Base-by-base conservation (phyloP, 2,329 filamentous ascomycete species). In the Apiospora saccharicola region DNA sequence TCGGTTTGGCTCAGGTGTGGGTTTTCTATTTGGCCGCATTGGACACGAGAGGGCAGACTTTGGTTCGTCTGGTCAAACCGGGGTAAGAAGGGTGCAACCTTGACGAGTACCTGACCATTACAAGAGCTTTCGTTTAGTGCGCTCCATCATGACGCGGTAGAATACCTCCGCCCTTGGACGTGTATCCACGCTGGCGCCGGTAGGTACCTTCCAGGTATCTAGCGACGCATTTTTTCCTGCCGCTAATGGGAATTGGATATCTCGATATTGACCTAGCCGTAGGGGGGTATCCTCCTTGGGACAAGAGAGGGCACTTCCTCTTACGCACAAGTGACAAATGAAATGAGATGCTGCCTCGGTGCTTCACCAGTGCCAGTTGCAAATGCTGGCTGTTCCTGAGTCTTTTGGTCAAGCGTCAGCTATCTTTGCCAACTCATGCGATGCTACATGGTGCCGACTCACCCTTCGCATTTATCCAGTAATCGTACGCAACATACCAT, bases 71-170 rank as follows among this genome's bases (percentile, higher is more conserved):
- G 34, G 34, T 37, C 57, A n/a, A n/a, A n/a, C 30, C 34, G 34
- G 57, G 34, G 53, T 37, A 61, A 12, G 26, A 3, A 41, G 37
- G 53, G 16, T 14, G 19, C 34, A 37, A 64, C 34, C 53, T 30
- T 61, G 53, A 61, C 30, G 53, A 64, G 57, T 64, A 64, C 57
- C 30, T 64, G 57, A 64, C 34, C 34, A 64, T 24, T 64, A 64
- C 34, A 64, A n/a, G 19, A n/a, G 30, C 19, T 12, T 64, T 19
- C 41, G 12, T 34, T n/a, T 64, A 41, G 34, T 13, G 19, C 8
- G 34, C 19, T 64, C 57, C 57, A 64, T 64, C 57, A 64, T 64
- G 57, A 64, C 57, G 57, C 34, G 34, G 57, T 64, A 64, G 19
- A 64, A 14, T 64, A 34, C 30, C 53, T 61, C 53, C 30, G 53